Evolutionary conservation across 164 flowering plant species (phyloP), one percentile per base, ranked within the genome.

Genomic region (Annona cherimola): DNA sequence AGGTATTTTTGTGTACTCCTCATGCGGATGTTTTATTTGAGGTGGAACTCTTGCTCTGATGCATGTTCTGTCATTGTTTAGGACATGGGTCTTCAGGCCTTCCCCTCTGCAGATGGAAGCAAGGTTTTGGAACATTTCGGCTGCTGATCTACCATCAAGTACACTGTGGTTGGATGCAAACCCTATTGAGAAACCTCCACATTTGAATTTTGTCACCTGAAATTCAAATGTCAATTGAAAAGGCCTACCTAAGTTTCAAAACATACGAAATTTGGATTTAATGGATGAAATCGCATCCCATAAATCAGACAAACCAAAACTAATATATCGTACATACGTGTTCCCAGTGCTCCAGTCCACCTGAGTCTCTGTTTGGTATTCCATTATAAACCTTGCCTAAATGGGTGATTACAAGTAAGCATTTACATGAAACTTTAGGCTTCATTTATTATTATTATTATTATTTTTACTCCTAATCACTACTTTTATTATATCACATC

Each of bases 121-220:
- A 61, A 83, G 85, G 59, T 78, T 78, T 4, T 76, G 69, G 41
- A 83, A 76, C 83, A 85, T 81, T 61, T 85, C 83, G 66, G 74
- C 72, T 0, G 88, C 85, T 67, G 85, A 76, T 76, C 71, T 81
- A 5, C 88, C 88, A 77, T 85, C 86, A 43, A 85, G 79, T 67
- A 83, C 68, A 43, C 75, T 76, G 76, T 85, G 84, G 73, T 83
- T 83, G 66, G 80, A 74, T 55, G 76, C 72, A 69, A 85, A 79
- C 60, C 86, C 88, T 72, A 83, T 63, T 57, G 86, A 76, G 70
- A 80, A 85, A 54, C 84, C 81, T 71, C 88, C 85, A 76, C 85
- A 85, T 63, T 73, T 72, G 73, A 85, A 85, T 75, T 78, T 83
- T 67, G 88, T 85, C 0, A 83, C 86, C 86, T 85, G 81, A 55